Percentiles rank a stretch among this genome's conserved stretches.
Conservation (phyloP, 305 asterid species). For the Fraxinus floribunda region DNA sequence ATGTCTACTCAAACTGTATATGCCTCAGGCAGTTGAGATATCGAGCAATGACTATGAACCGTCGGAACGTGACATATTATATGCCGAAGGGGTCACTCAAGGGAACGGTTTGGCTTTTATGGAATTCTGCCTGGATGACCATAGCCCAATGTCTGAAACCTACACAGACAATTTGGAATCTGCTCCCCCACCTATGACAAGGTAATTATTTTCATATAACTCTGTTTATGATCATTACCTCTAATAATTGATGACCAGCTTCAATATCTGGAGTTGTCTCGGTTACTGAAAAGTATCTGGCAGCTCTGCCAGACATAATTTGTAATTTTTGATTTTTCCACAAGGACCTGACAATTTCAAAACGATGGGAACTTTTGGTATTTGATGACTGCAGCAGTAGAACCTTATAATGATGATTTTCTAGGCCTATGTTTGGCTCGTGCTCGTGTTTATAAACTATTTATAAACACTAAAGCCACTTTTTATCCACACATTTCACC, state of each 20-base stretch:
- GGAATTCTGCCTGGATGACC: constrained; percentile 93
- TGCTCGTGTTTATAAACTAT: not conserved
- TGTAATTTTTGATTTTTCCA: not conserved
- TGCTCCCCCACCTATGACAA: constrained; percentile 65
- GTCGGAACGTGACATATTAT: constrained; percentile 79
- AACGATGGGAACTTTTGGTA: not conserved
- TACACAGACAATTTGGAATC: constrained; percentile 80
- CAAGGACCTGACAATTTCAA: not conserved
- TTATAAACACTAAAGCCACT: not conserved
- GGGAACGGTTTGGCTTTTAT: constrained; percentile 91
- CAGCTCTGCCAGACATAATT: not conserved
- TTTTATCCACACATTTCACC: not conserved
- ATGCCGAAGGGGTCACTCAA: constrained; percentile 95
- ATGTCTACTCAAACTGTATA: constrained; percentile 7
- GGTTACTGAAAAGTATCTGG: not conserved
- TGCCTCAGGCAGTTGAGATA: constrained; percentile 81
- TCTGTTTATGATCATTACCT: not conserved
- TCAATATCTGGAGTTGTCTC: not conserved
- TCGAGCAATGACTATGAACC: constrained; percentile 98
- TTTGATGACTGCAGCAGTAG: not conserved
- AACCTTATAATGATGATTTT: not conserved
- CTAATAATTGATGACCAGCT: not conserved
- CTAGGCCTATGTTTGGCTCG: not conserved
- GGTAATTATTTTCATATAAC: constrained; percentile 36
- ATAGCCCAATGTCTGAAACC: constrained; percentile 94